Evolutionary conservation across 768 basidiomycete species (phyloP).

Genomic region (Lentinula sp.): DNA sequence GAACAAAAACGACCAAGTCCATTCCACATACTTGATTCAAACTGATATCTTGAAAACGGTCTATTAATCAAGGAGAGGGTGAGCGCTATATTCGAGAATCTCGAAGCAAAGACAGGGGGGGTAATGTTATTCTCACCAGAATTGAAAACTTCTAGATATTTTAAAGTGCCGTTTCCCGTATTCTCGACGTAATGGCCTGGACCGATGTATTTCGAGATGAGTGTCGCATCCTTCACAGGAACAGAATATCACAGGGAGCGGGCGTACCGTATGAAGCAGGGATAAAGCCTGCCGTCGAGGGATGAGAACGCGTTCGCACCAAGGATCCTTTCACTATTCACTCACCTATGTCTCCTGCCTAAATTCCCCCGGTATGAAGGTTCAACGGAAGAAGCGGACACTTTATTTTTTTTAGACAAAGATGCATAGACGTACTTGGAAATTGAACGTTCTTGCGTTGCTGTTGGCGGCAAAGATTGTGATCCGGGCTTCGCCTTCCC

Average conservation of each 20-base stretch:
- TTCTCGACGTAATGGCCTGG: slow-evolving; percentile 48
- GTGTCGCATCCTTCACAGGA: not conserved
- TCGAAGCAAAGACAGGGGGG: too few species aligned
- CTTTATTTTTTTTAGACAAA: too few species aligned
- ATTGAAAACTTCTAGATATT: slow-evolving; percentile 44
- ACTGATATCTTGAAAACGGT: slow-evolving; percentile 28
- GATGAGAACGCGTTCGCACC: not conserved
- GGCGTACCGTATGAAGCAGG: slow-evolving; percentile 48
- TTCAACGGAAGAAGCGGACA: too few species aligned
- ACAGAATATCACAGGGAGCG: not conserved
- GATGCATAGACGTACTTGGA: slow-evolving; percentile 35
- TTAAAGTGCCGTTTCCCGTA: slow-evolving; percentile 41
- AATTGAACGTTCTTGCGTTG: slow-evolving; percentile 58
- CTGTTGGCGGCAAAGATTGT: slow-evolving; percentile 50
- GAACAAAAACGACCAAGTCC: not conserved
- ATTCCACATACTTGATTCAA: slow-evolving; percentile 33
- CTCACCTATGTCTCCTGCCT: slow-evolving; percentile 19
- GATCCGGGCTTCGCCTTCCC: slow-evolving; percentile 47
- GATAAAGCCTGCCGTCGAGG: slow-evolving; percentile 36
- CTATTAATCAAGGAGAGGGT: not conserved
- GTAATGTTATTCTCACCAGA: slow-evolving; percentile 21
- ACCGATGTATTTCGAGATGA: not conserved
- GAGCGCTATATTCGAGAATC: not conserved
- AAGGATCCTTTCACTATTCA: not conserved
- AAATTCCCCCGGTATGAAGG: not conserved